Conservation (phyloP, 192 early-diverging fungal genomes). For the Coemansia sp. region DNA sequence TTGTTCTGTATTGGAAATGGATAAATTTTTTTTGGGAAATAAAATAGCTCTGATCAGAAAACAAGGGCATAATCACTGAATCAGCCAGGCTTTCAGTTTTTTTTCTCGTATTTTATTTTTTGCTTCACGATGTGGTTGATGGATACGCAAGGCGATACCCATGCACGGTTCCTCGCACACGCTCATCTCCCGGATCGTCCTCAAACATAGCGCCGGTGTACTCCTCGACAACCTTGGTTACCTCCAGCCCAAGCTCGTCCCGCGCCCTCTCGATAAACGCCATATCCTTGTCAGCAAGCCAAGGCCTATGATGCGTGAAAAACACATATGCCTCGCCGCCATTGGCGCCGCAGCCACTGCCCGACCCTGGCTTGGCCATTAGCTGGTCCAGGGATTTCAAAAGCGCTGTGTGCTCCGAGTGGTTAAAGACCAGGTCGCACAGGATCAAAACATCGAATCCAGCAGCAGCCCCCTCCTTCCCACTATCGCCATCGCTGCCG, state of each 20-base stretch:
- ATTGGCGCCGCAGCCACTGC: background rate
- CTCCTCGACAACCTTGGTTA: conserved; percentile 63
- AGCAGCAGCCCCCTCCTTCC: background rate
- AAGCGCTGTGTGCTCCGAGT: conserved; percentile 77
- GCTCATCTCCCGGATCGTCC: conserved; percentile 76
- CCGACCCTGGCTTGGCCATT: conserved; percentile 45
- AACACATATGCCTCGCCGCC: conserved; percentile 68
- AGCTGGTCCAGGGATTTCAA: conserved; percentile 65
- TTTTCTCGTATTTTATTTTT: background rate
- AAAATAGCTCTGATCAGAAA: background rate
- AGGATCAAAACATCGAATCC: conserved; percentile 78
- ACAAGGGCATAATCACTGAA: background rate
- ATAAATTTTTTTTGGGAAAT: background rate
- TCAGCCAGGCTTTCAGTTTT: background rate
- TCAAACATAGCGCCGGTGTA: conserved; percentile 84
- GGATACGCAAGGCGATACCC: conserved; percentile 59
- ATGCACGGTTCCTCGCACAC: conserved; percentile 76
- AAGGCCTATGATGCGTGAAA: conserved; percentile 83
- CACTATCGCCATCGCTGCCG: background rate
- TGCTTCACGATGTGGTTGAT: background rate
- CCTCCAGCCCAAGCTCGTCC: conserved; percentile 63
- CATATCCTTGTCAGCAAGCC: conserved; percentile 73
- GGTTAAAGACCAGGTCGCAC: conserved; percentile 85
- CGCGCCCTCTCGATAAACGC: conserved; percentile 76
- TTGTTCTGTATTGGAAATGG: no score